Evolutionary conservation across 208 protist genomes (phyloP).

Genomic region (Spongospora subterranea): DNA sequence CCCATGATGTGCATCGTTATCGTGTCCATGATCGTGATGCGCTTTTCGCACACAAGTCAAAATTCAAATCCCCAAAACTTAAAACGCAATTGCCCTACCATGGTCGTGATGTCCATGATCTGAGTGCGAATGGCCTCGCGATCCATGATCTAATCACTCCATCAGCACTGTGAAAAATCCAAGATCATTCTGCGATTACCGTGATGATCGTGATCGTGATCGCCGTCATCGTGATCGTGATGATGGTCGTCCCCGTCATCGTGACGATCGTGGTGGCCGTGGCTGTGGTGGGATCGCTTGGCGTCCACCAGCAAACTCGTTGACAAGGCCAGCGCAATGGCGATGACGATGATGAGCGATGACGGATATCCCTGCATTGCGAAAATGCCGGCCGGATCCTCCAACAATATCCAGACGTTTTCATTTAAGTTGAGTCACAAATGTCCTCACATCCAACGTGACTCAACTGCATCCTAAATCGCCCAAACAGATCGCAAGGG

Average conservation of each 20-base stretch:
- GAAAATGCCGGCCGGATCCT: too few relatives aligned
- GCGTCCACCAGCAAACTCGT: not conserved
- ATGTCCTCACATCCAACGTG: too few relatives aligned
- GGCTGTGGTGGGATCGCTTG: not conserved
- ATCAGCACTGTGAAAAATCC: not conserved
- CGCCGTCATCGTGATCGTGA: not conserved
- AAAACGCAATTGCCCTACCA: not conserved
- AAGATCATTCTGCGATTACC: not conserved
- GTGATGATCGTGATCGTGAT: not conserved
- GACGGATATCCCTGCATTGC: too few relatives aligned
- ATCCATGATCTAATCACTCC: not conserved
- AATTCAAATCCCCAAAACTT: not conserved
- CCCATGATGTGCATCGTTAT: not conserved
- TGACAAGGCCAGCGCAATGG: not conserved
- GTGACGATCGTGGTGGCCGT: not conserved
- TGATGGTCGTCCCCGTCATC: not conserved
- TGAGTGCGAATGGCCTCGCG: not conserved
- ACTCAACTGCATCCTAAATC: too few relatives aligned
- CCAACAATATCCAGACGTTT: too few relatives aligned
- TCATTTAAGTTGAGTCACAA: too few relatives aligned
- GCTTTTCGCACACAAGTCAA: not conserved
- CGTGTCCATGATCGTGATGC: not conserved
- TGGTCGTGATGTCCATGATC: not conserved
- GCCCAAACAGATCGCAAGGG: too few relatives aligned
- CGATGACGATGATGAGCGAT: not conserved